Evolutionary conservation across 2,329 filamentous ascomycete species (phyloP), one percentile per base, ranked within the genome.

Genomic region (Eurotiales sp.): DNA sequence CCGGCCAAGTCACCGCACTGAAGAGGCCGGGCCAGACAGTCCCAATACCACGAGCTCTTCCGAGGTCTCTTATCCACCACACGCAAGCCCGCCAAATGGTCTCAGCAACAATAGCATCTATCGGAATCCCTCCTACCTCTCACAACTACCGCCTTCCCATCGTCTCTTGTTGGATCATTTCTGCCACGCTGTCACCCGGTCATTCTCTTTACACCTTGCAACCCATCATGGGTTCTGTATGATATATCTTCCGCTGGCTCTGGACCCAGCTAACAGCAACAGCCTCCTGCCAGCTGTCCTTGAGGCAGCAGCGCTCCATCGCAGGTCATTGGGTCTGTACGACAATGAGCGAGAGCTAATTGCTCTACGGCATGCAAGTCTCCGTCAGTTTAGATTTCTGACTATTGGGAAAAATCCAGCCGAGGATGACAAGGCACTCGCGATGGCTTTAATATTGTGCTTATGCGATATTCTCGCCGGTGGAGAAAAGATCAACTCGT

Each of bases 241-340:
- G 43, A 46, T 12, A 32, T 46, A 32, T 12, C 30, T 47, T 8
- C 45, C 45, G 23, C 11, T 47, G 30, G 45, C 45, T 39, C 45
- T 47, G 19, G 45, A 47, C 45, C 45, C 45, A 8, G 17, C 4
- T 15, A 47, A 19, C 10, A 32, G 30, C n/a, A 47, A 47, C 39
- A 23, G 45, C 29, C 21, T 47, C 30, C 45, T 47, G 15, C 45
- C 45, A 39, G 45, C 45, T 19, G 30, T 37, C 30, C 21, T 47
- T 8, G 45, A 39, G 15, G 29, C 45, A 25, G 45, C 45, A 47
- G 45, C 45, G 14, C 45, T 47, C 30, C 45, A 47, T n/a, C 45
- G 29, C 29, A 47, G 39, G 22, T 47, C 30, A 12, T 11, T 45
- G n/a, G 42, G 42, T 14, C 42, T 45, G 17, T 30, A 45, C 25